Base-by-base conservation (phyloP, 352 stramenopile genomes). In the Pythium brachiatum region DNA sequence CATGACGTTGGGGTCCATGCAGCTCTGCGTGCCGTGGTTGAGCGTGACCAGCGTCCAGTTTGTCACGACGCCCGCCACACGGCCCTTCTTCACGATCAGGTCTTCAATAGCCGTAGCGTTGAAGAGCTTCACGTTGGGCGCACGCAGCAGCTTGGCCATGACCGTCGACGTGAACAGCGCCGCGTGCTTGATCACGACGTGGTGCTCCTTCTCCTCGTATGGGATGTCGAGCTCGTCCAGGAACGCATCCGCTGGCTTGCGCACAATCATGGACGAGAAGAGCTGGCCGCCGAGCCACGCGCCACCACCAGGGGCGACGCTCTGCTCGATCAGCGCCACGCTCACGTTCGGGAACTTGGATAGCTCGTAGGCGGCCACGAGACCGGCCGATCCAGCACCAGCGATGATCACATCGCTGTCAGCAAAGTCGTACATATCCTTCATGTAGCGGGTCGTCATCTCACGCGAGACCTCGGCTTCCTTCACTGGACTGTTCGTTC, bases 1-100 rank as follows among this genome's bases (percentile, higher is more conserved):
- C 75, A 88, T 85, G 15, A 88, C 78, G 64, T 88, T 88, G 9
- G 78, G 78, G 67, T 88, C 78, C 78, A 88, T 88, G 74, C 78
- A 88, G 62, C 74, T 83, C 72, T 88, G 78, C 36, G 78, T 88
- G 65, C 74, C 76, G 61, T 88, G 78, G 76, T 85, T 85, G 23
- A 88, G 64, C 41, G 78, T 82, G 26, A 88, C 78, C 41, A 88
- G 63, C 41, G 78, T 85, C 78, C 78, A 88, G 76, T 88, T 88
- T 67, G 78, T 88, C 50, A 88, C 78, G 43, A 85, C 78, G 38
- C 78, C 78, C 13, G 66, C 76, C n/a, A 88, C 78, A 39, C 74
- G 71, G 57, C 76, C 78, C 46, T 88, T 67, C 69, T 84, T 84
- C 43, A 88, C 75, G 43, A 88, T 88, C 62, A 88, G 53, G 36